Percentiles rank a stretch among this genome's conserved stretches.
Conservation (phyloP, 75 land plant species). For the Ceratopteris richardii region DNA sequence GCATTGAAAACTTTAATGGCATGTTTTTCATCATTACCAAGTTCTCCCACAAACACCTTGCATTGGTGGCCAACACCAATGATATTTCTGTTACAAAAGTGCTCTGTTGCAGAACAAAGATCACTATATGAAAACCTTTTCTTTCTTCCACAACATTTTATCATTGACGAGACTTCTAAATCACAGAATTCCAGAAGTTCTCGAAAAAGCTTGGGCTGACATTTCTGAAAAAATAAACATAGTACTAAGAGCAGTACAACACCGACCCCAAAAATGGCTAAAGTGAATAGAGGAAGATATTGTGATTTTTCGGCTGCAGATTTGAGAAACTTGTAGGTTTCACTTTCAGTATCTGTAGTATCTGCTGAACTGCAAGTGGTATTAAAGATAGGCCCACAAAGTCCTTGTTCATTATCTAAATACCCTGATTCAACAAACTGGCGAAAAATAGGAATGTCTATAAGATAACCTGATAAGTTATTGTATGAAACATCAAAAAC, state of each 20-base stretch:
- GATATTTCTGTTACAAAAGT: not conserved
- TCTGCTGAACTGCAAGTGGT: not conserved
- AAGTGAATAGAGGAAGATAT: not conserved
- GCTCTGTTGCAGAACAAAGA: not conserved
- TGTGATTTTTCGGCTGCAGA: not conserved
- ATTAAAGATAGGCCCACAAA: constrained; percentile 3
- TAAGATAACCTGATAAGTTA: constrained; percentile 1
- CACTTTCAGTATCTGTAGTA: not conserved
- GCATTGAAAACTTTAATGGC: constrained; percentile 3
- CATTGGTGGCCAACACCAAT: not conserved
- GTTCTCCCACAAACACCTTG: not conserved
- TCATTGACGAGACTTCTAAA: not conserved
- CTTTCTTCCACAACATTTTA: constrained; percentile 1
- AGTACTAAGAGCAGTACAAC: not conserved
- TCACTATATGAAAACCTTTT: not conserved
- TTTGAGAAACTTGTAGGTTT: not conserved
- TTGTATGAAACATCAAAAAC: constrained; percentile 5
- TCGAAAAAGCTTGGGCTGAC: not conserved
- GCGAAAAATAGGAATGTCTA: constrained; percentile 4
- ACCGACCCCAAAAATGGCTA: not conserved
- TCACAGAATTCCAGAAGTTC: not conserved
- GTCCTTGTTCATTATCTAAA: not conserved
- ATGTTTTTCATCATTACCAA: not conserved
- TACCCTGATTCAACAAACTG: constrained; percentile 1
- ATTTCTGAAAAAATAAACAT: not conserved